Percentiles rank a stretch among this genome's conserved stretches.
These are phyloP conservation scores for Daldinia concentrica DNA, from an alignment of 495 filamentous ascomycete genomes.

Conservation along the genomic window DNA sequence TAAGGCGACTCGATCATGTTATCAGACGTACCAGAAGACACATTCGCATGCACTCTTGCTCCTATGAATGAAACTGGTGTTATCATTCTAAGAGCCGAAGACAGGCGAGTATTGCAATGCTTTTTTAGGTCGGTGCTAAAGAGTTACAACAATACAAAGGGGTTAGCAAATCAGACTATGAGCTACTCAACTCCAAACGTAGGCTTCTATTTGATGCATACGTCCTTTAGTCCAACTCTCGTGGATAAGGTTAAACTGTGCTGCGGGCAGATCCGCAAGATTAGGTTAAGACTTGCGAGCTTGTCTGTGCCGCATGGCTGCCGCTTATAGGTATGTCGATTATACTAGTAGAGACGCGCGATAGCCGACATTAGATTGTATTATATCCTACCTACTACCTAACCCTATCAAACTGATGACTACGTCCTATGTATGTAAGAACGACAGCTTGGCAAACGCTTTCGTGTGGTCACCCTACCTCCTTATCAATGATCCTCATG, in stretches of 20 bases:
- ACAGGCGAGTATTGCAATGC: neutral
- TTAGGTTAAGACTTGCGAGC: conserved; percentile 2
- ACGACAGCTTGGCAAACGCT: neutral
- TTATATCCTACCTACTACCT: neutral
- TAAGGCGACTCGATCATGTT: neutral
- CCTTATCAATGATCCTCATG: neutral
- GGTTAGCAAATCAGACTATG: neutral
- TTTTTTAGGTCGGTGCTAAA: neutral
- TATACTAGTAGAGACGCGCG: neutral
- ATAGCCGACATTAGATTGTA: neutral
- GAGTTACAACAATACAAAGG: neutral
- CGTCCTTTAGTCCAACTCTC: neutral
- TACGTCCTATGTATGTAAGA: neutral
- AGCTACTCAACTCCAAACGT: neutral
- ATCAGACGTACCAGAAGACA: neutral
- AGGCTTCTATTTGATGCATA: neutral
- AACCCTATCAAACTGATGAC: neutral
- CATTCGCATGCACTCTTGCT: neutral
- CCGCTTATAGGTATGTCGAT: neutral
- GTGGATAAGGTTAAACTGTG: neutral
- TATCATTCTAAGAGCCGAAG: neutral
- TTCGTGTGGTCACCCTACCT: neutral
- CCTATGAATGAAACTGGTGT: neutral
- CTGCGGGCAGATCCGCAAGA: neutral
- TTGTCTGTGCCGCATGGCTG: neutral